phyloP scores from a whole-genome alignment of 2,329 filamentous ascomycete genomes.

The Venturia asperata region DNA sequence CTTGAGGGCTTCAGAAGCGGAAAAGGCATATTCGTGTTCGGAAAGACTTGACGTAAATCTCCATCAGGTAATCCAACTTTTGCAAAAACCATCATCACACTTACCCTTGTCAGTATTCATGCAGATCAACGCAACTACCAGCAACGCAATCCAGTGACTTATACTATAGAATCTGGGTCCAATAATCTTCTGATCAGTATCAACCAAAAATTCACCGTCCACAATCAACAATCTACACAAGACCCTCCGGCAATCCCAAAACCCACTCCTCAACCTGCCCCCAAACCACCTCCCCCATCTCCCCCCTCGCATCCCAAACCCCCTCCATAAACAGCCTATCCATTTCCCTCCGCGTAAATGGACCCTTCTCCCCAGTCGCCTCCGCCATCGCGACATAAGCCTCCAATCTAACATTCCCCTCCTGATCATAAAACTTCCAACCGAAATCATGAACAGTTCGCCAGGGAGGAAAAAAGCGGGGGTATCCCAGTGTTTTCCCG shows the following conservation, averaged over 20 bases:
- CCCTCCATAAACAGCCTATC: background rate
- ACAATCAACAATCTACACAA: background rate
- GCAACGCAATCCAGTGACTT: no score
- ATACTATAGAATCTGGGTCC: no score
- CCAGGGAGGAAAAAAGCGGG: background rate
- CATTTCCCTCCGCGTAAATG: background rate
- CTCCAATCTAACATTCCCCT: background rate
- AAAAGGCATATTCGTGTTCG: constrained; percentile 86
- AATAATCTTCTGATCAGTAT: no score
- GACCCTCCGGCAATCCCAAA: background rate
- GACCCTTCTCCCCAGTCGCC: background rate
- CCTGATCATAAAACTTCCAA: background rate
- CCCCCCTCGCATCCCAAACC: background rate
- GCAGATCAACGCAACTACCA: no score
- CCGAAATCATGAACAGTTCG: background rate
- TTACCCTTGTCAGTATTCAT: background rate
- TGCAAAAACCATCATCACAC: background rate
- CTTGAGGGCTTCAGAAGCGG: constrained; percentile 76
- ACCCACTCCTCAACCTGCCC: background rate
- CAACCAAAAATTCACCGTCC: no score
- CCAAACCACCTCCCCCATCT: background rate
- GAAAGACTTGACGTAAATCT: constrained; percentile 37
- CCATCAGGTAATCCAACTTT: background rate
- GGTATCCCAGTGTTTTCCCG: background rate
- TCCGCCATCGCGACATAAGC: background rate